Base-by-base conservation (phyloP, 768 basidiomycete genomes). In the Agrocybe pediades region DNA sequence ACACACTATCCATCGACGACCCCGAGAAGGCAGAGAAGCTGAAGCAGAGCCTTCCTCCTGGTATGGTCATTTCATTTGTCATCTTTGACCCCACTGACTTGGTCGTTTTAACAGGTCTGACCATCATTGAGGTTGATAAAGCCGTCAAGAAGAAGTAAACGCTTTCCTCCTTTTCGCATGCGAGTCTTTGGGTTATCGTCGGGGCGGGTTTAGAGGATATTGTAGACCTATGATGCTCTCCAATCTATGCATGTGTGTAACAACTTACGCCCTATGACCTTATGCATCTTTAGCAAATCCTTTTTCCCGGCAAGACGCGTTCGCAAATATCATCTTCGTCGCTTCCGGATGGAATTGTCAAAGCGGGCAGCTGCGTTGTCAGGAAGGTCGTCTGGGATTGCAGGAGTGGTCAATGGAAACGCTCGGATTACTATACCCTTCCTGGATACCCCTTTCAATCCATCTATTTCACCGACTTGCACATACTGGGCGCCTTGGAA, bases 21-120 rank as follows among this genome's bases (percentile, higher is more conserved):
- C 85, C 92, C 67, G 95, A 97, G 74, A 98, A 98, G 83, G 96
- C 97, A 36, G 95, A 97, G 73, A 99, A 98, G 81, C 86, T 99
- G 65, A 85, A 88, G 80, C 92, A 92, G 80, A 88, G 86, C 67
- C 81, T 99, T 47, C 96, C 96, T 49, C 97, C 97, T 66, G 92
- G 96, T 95, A 68, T 65, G 90, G 74, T 26, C 19, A n/a, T n/a
- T n/a, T n/a, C 5, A 4, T 33, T 49, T 44, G 25, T 6, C 19
- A 8, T 41, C 17, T 17, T 20, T 1, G 41, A 46, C 39, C 46
- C 40, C 24, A 26, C 20, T 25, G 44, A 36, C 7, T 21, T 41
- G 13, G 42, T 17, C 24, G 11, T 53, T 19, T n/a, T 13, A 25
- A 4, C 59, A 93, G 92, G 87, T 65, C 80, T 95, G 64, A 75